A percentile compares a stretch with the other conserved stretches of the same genome.
phyloP scores from a whole-genome alignment of 345 rosid species.

The Excoecaria agallocha region DNA sequence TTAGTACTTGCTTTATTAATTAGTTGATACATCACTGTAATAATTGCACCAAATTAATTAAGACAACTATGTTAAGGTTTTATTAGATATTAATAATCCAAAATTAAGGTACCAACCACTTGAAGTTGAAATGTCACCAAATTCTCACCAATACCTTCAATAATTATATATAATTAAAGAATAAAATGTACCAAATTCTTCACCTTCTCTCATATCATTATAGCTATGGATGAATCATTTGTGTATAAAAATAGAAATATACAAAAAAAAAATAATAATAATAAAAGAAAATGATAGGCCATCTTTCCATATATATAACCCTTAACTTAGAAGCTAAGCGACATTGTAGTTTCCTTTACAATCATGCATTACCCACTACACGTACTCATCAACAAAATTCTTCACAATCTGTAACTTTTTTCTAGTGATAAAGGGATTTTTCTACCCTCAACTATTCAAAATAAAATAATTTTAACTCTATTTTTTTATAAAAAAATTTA shows the following conservation, averaged over 20 bases:
- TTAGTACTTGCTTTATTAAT: neutral
- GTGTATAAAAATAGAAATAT: neutral
- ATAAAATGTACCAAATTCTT: neutral
- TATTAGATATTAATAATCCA: neutral
- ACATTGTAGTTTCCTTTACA: constrained; percentile 29
- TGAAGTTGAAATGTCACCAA: constrained; percentile 40
- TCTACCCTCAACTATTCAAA: too few relatives aligned
- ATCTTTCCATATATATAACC: constrained; percentile 31
- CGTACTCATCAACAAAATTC: constrained; percentile 5
- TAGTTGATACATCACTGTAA: constrained; percentile 10
- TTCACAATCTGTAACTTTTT: neutral
- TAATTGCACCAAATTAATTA: neutral
- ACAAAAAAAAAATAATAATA: neutral
- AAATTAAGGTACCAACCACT: constrained; percentile 24
- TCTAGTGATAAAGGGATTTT: neutral
- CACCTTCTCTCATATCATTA: neutral
- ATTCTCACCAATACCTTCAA: constrained; percentile 23
- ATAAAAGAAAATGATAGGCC: constrained; percentile 46
- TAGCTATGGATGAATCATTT: neutral
- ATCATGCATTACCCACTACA: constrained; percentile 27
- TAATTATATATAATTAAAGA: neutral
- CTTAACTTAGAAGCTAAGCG: constrained; percentile 70
- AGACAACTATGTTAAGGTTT: neutral
- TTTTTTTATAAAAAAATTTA: too few relatives aligned
- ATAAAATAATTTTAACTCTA: too few relatives aligned